Conservation (phyloP, 2,329 filamentous ascomycete species). For the Aspergillus niger region DNA sequence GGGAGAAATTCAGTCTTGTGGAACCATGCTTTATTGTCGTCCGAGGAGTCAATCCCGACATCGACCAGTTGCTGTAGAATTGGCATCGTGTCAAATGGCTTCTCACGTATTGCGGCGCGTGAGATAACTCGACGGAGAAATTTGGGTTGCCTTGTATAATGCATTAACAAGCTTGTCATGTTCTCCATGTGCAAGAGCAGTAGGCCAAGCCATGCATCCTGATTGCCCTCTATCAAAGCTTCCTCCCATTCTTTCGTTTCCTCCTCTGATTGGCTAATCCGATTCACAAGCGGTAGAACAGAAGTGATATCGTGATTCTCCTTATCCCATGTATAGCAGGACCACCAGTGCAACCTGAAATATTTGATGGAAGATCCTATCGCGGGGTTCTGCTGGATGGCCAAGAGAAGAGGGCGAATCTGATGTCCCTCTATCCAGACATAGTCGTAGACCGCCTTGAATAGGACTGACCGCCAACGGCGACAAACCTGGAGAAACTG, state of each 20-base stretch:
- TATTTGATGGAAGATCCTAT: slow-evolving; percentile 1
- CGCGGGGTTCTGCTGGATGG: not conserved
- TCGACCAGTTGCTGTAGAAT: not conserved
- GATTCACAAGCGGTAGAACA: not conserved
- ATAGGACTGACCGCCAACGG: slow-evolving; percentile 2
- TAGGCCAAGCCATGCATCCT: slow-evolving; percentile 11
- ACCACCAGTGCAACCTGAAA: not conserved
- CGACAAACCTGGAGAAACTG: slow-evolving; percentile 9
- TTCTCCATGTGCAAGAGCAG: slow-evolving; percentile 6
- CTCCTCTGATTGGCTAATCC: not conserved
- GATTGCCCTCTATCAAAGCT: not conserved
- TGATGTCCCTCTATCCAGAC: not conserved
- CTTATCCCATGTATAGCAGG: not conserved
- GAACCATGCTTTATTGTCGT: not conserved
- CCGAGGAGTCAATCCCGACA: not conserved
- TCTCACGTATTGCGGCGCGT: not conserved
- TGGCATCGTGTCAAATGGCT: not conserved
- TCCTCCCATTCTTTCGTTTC: not conserved
- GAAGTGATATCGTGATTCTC: not conserved
- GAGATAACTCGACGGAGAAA: not conserved
- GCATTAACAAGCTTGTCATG: not conserved
- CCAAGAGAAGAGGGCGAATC: not conserved
- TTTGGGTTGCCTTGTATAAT: not conserved
- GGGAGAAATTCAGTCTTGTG: not conserved
- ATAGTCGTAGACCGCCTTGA: not conserved